Evolutionary conservation across 2,329 filamentous ascomycete genomes (phyloP).

Genomic region (Escovopsis sp.): DNA sequence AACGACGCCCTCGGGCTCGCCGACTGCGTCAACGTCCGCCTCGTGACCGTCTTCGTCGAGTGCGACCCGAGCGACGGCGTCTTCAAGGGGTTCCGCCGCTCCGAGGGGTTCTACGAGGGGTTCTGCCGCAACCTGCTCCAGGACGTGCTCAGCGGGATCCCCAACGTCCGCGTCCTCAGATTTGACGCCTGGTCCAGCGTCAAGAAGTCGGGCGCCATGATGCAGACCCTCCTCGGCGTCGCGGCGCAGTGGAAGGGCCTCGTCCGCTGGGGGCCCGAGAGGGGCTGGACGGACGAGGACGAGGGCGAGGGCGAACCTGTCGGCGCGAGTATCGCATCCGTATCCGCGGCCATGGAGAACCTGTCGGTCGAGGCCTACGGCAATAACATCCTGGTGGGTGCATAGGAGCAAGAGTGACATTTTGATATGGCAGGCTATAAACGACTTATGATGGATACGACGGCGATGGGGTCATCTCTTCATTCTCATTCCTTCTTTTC

Average conservation of each 20-base stretch:
- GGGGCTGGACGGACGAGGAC: slow-evolving; percentile 47
- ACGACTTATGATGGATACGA: too few species aligned
- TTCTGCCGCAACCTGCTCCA: slow-evolving; percentile 47
- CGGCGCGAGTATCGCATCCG: too few species aligned
- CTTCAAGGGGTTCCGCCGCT: slow-evolving; percentile 53
- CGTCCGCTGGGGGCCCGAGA: slow-evolving; percentile 53
- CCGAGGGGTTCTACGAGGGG: slow-evolving; percentile 53
- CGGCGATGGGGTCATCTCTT: too few species aligned
- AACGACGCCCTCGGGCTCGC: slow-evolving; percentile 47
- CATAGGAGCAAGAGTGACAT: slow-evolving; percentile 3
- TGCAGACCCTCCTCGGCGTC: slow-evolving; percentile 43
- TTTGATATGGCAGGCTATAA: neutral
- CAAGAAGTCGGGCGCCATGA: slow-evolving; percentile 48
- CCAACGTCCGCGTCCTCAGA: slow-evolving; percentile 42
- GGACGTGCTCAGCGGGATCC: slow-evolving; percentile 40
- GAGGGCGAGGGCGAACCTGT: slow-evolving; percentile 13
- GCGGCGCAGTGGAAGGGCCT: slow-evolving; percentile 30
- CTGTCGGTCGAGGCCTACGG: slow-evolving; percentile 7
- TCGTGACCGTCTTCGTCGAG: slow-evolving; percentile 54
- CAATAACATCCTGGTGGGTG: slow-evolving; percentile 8
- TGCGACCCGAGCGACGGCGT: slow-evolving; percentile 53
- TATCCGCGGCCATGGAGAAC: neutral
- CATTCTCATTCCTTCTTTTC: too few species aligned
- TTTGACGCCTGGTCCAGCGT: slow-evolving; percentile 58
- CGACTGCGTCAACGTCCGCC: slow-evolving; percentile 44